Evolutionary conservation across 1,139 yeast species (phyloP), one percentile per base, ranked within the genome.

Genomic region (Scheffersomyces quercinus): DNA sequence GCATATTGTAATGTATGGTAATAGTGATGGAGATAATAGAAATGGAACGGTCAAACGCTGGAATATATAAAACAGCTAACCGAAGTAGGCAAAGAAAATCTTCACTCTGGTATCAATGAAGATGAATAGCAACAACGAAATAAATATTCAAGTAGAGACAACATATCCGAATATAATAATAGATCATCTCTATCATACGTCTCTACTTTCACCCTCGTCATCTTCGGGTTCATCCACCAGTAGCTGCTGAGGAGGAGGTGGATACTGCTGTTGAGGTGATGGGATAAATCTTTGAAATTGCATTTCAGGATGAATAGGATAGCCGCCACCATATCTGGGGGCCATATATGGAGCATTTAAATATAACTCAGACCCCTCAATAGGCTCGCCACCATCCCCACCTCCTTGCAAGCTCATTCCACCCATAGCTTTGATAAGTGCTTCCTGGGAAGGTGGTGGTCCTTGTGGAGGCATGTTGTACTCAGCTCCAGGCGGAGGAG

Each of bases 401-500:
- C 34, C 35, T n/a, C 43, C 47, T 10, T 20, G 24, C 7, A 47
- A 31, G 35, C 40, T 42, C 31, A 47, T 40, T 20, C 39, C 41
- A 26, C 36, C 41, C 49, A 49, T 47, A 8, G 52, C 45, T 29
- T 41, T 43, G 34, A 38, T 32, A 36, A 44, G 37, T 5, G 44
- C 49, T 13, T 47, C 51, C 29, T 46, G 46, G 7, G 42, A 41
- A 10, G 40, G 37, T 3, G 48, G 38, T 9, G 43, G 35, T 10
- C n/a, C 24, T 10, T 31, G 35, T 14, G 35, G 35, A 15, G 35
- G 35, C 35, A 31, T 29, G 28, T 29, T 42, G 24, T 36, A 43
- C 3, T 41, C 51, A 9, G 47, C 46, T 2, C 48, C 52, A 3
- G 48, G 52, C 26, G 42, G 50, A n/a, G 52, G 51, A 1, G 55